Base-by-base conservation (phyloP, 164 flowering plant species). In the Kingdonia uniflora region DNA sequence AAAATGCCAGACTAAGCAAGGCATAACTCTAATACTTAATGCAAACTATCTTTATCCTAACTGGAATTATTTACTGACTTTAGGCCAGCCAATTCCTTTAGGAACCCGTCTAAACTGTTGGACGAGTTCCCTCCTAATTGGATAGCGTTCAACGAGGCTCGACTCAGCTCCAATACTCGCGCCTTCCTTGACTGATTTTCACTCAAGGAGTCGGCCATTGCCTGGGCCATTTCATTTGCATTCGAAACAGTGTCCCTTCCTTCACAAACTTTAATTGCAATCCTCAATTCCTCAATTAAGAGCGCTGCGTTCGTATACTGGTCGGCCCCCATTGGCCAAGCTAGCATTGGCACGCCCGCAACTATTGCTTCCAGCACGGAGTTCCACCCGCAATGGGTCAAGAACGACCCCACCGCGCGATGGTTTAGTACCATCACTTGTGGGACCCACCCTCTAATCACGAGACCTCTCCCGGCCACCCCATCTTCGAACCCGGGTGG, bases 351-450 rank as follows among this genome's bases (percentile, higher is more conserved):
- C 17, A 79, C 77, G 0, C 81, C 79, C 0, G 73, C 79, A 3
- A 20, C 35, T 2, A 79, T 4, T 15, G 65, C 67, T 39, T 79
- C 84, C 14, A 76, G 14, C n/a, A 39, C 52, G 35, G 84, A 76
- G 60, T 79, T 76, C 84, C 84, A 79, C 20, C 84, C 84, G 24
- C 77, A 76, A 59, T 79, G 80, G 24, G 74, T 76, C 71, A 79
- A 41, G 46, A 74, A 76, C 51, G 60, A 65, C 2, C 74, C 77
- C 52, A 71, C 69, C 0, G 80, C 75, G 16, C 52, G 58, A 56
- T 80, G 82, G 2, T 57, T 67, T 37, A 80, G 51, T 15, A 77
- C 69, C 47, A 49, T 8, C 0, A 72, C 75, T 42, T 80, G 83
- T 13, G 76, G 80, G 10, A 67, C 78, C 86, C 65, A 62, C 1